Conservation (phyloP, 1,139 yeast genomes). For the Pichia sorboxylosa region DNA sequence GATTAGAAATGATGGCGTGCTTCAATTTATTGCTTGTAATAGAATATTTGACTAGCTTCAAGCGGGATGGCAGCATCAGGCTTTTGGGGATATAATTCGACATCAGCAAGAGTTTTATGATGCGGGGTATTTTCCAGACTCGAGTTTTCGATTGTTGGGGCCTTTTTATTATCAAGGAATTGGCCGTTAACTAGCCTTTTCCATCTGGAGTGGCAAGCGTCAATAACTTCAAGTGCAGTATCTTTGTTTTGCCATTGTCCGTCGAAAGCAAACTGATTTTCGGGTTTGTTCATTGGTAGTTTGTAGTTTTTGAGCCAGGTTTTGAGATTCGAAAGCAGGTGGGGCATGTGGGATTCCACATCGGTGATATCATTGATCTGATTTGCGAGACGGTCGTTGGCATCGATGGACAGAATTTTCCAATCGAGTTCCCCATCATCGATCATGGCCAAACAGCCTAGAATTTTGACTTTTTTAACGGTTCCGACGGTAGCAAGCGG, state of each 20-base stretch:
- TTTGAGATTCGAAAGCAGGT: constrained; percentile 70
- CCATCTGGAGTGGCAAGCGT: constrained; percentile 79
- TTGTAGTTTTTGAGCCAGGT: constrained; percentile 95
- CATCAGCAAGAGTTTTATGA: not conserved
- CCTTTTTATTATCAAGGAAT: not conserved
- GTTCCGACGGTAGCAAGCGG: constrained; percentile 69
- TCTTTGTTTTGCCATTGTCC: constrained; percentile 45
- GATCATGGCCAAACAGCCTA: constrained; percentile 86
- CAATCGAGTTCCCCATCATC: constrained; percentile 98
- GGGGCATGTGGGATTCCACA: constrained; percentile 75
- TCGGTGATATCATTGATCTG: constrained; percentile 71
- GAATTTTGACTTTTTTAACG: constrained; percentile 72
- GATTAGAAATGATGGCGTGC: no score
- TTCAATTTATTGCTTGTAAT: no score
- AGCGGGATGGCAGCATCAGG: constrained; percentile 13
- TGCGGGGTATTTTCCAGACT: not conserved
- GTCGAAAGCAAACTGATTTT: constrained; percentile 67
- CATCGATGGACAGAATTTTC: constrained; percentile 84
- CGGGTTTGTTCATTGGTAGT: constrained; percentile 87
- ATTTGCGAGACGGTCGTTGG: constrained; percentile 67
- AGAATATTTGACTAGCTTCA: constrained; percentile 23
- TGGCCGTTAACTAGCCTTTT: constrained; percentile 38
- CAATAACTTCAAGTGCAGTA: constrained; percentile 59
- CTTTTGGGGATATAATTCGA: no score
- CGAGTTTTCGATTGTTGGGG: not conserved